Conservation (phyloP, 192 early-diverging fungal genomes). For the Geranomyces michiganensis region DNA sequence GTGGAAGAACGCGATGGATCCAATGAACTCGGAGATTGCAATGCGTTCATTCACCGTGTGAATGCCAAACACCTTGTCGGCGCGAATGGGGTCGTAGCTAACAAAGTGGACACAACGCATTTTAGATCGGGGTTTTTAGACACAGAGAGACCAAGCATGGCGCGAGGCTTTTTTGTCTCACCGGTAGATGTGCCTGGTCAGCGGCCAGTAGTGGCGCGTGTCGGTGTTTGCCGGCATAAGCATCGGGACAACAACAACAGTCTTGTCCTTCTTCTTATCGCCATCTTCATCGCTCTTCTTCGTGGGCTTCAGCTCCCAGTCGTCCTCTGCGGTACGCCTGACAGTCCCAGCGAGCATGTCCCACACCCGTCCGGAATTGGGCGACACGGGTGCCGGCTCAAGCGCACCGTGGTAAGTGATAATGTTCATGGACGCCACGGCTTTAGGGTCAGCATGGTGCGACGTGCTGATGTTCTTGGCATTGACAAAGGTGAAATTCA, state of each 20-base stretch:
- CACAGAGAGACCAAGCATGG: neutral
- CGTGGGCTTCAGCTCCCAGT: neutral
- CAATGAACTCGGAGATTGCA: constrained; percentile 29
- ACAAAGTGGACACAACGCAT: neutral
- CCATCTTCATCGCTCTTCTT: neutral
- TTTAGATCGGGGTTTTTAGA: neutral
- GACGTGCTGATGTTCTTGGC: constrained; percentile 1
- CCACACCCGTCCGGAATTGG: constrained; percentile 26
- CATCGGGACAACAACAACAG: constrained; percentile 38
- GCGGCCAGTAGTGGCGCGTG: constrained; percentile 41
- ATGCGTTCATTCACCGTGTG: constrained; percentile 46
- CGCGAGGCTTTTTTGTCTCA: neutral
- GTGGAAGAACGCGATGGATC: constrained; percentile 40
- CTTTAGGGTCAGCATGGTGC: neutral
- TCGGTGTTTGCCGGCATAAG: constrained; percentile 51
- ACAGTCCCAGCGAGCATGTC: constrained; percentile 42
- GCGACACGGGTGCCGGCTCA: constrained; percentile 38
- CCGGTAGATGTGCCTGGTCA: constrained; percentile 48
- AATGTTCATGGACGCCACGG: neutral
- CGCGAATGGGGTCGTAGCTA: constrained; percentile 36
- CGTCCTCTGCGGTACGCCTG: constrained; percentile 30
- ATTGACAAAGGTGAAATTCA: constrained; percentile 18
- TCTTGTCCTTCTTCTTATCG: neutral
- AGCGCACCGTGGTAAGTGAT: constrained; percentile 30
- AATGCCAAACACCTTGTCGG: constrained; percentile 19